Evolutionary conservation across 345 rosid genomes (phyloP).

Genomic region (Populus euphratica): DNA sequence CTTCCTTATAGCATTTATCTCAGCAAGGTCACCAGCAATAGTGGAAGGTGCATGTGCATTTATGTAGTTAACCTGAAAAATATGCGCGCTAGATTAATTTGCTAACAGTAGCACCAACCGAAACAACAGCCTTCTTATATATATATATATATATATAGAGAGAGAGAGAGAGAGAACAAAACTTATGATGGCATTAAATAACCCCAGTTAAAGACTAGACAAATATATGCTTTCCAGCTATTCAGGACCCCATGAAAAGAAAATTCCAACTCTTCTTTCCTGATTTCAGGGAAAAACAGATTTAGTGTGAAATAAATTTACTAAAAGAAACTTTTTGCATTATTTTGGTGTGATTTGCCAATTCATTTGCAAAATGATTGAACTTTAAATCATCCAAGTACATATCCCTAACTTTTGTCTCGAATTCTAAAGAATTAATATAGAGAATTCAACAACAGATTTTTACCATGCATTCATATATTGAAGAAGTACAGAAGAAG

Average conservation of each 20-base stretch:
- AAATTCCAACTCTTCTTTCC: too few species aligned
- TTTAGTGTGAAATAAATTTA: background rate
- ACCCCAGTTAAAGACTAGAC: background rate
- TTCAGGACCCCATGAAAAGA: background rate
- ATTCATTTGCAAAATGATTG: background rate
- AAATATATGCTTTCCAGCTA: background rate
- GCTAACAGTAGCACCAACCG: background rate
- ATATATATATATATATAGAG: too few species aligned
- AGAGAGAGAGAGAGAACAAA: too few species aligned
- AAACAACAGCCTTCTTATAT: background rate
- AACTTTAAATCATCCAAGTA: background rate
- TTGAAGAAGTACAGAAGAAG: background rate
- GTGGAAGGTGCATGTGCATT: conserved; percentile 99
- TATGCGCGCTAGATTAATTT: conserved; percentile 5
- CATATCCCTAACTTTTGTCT: background rate
- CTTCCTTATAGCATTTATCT: conserved; percentile 90
- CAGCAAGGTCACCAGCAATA: conserved; percentile 97
- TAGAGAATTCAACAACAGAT: background rate
- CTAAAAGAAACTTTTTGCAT: background rate
- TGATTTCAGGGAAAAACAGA: background rate
- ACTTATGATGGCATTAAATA: background rate
- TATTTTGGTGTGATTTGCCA: background rate
- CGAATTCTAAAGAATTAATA: background rate
- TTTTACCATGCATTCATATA: background rate
- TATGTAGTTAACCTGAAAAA: conserved; percentile 82